Base-by-base conservation (phyloP, 305 asterid species). In the Solanum hybrid region DNA sequence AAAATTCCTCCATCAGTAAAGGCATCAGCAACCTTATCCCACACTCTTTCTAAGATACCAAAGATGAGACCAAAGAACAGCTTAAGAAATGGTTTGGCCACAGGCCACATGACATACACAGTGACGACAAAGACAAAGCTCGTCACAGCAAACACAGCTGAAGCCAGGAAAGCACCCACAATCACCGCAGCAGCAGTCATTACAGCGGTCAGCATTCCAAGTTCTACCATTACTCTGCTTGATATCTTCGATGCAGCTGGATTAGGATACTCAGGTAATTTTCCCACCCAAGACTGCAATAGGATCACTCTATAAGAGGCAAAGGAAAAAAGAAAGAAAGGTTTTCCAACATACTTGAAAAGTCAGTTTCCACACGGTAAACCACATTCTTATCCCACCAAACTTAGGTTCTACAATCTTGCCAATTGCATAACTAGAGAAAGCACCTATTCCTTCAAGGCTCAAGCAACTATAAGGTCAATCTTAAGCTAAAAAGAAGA, bases 171-270 rank as follows among this genome's bases (percentile, higher is more conserved):
- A 2, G 98, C 98, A 71, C 98, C 96, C 75, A 94, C 98, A 90
- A 97, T 93, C 91, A 92, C 91, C 33, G 98, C 98, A 87, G 98
- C 98, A 37, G 97, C 95, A 92, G 95, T 94, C 98, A 97, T 94
- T 74, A 94, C 93, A 91, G 97, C 97, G 34, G 98, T 95, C 89
- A 97, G 76, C 87, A 94, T 94, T 90, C 97, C 98, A 91, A 97
- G 97, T 92, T 97, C 99, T 88, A 95, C 96, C 95, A 97, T 92
- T 94, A 97, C 57, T 92, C 99, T 95, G 94, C 98, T 97, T 86
- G 99, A 97, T 93, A 97, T 94, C 92, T 92, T 95, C 8, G 99
- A 96, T 90, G 99, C 99, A 84, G 94, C 93, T 67, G 99, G 98
- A 92, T 95, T 93, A 90, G 98, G 98, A 93, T 94, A 95, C 85